phyloP scores from a whole-genome alignment of 2,329 filamentous ascomycete genomes.

The Seiridium cupressi region DNA sequence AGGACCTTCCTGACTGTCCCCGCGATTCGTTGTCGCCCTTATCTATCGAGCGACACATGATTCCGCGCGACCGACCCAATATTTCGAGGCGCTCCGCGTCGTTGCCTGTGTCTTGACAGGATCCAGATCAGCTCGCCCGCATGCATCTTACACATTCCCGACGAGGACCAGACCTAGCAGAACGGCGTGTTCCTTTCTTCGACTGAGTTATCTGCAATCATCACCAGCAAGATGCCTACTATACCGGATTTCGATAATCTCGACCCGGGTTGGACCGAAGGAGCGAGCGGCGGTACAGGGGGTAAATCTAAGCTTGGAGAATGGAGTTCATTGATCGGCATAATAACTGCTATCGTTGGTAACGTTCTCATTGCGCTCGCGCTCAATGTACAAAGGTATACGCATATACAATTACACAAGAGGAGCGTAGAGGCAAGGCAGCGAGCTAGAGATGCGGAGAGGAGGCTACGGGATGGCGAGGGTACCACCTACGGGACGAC shows the following conservation, averaged over 20 bases:
- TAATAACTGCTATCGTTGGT: slow-evolving; percentile 86
- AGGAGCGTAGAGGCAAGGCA: slow-evolving; percentile 61
- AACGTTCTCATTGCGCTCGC: slow-evolving; percentile 94
- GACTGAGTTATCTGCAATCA: slow-evolving; percentile 8
- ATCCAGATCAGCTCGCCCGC: background rate
- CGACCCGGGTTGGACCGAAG: slow-evolving; percentile 13
- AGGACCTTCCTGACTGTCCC: background rate
- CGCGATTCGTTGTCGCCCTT: background rate
- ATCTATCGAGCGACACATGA: slow-evolving; percentile 3
- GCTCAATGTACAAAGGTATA: slow-evolving; percentile 94
- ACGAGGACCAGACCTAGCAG: too few relatives aligned
- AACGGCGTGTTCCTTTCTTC: too few relatives aligned
- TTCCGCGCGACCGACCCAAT: background rate
- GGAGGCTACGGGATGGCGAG: slow-evolving; percentile 35
- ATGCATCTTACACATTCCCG: background rate
- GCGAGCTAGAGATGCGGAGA: slow-evolving; percentile 52
- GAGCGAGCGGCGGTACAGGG: slow-evolving; percentile 24
- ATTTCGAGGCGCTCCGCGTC: background rate
- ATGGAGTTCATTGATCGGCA: slow-evolving; percentile 95
- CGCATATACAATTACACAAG: slow-evolving; percentile 79
- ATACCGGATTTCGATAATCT: slow-evolving; percentile 10
- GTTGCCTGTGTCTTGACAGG: slow-evolving; percentile 3
- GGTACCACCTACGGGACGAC: slow-evolving; percentile 25
- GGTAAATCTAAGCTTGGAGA: slow-evolving; percentile 53
- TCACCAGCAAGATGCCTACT: slow-evolving; percentile 7